Conservation (phyloP, 805 yeast species). For the Spathaspora boniae region DNA sequence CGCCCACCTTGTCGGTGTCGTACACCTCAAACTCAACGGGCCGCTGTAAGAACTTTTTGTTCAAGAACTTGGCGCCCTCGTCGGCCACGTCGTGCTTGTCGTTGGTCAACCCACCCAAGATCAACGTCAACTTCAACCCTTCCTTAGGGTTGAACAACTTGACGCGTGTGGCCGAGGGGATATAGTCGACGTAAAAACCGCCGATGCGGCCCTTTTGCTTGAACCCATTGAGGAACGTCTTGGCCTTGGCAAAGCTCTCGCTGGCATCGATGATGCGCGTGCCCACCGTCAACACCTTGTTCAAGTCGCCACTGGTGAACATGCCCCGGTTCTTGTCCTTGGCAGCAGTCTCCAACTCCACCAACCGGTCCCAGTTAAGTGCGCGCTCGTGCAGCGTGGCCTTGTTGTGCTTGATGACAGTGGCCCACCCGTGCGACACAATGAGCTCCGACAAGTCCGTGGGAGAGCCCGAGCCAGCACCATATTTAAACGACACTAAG, state of each 20-base stretch:
- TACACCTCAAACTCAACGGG: constrained; percentile 68
- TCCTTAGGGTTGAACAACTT: constrained; percentile 68
- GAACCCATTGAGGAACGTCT: constrained; percentile 67
- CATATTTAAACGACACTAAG: constrained; percentile 55
- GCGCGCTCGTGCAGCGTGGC: constrained; percentile 67
- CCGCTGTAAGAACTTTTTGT: constrained; percentile 60
- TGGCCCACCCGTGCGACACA: constrained; percentile 65
- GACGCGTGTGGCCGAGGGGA: constrained; percentile 65
- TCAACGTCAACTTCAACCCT: constrained; percentile 62
- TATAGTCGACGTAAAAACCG: constrained; percentile 67
- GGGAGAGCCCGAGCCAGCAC: too few relatives aligned
- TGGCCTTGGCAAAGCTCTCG: constrained; percentile 67
- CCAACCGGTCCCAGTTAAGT: constrained; percentile 69
- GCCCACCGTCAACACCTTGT: constrained; percentile 49
- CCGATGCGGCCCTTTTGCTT: constrained; percentile 60
- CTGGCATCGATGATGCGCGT: constrained; percentile 76
- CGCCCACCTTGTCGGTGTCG: constrained; percentile 73
- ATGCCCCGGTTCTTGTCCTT: constrained; percentile 58
- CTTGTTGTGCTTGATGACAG: constrained; percentile 75
- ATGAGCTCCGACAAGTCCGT: constrained; percentile 58
- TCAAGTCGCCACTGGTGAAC: constrained; percentile 43
- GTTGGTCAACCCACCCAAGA: constrained; percentile 68
- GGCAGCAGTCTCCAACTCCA: constrained; percentile 67
- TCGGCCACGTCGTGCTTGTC: constrained; percentile 35
- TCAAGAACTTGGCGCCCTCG: constrained; percentile 52